Percentiles rank a stretch among this genome's conserved stretches.
These are phyloP conservation scores for Aspergillus baeticus DNA, from an alignment of 495 filamentous ascomycete species.

Conservation along the genomic window DNA sequence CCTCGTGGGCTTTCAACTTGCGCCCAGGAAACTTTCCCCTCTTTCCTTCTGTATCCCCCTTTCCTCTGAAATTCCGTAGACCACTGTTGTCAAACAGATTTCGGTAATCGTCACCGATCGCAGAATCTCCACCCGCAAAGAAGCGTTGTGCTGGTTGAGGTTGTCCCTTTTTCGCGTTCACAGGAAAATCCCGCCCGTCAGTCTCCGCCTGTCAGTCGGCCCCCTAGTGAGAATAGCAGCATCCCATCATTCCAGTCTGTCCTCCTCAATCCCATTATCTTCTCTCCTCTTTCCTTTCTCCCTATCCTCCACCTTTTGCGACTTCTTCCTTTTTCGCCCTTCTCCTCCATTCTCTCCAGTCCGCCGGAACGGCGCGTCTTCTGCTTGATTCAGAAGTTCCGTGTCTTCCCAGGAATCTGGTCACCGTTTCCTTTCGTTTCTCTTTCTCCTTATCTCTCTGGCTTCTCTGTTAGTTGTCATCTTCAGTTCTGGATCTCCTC, in stretches of 20 bases:
- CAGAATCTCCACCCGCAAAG: neutral
- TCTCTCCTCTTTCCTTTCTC: conserved; percentile 19
- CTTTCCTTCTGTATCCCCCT: conserved; percentile 5
- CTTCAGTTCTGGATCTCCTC: conserved; percentile 16
- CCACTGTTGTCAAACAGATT: neutral
- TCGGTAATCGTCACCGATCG: neutral
- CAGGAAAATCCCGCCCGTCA: conserved; percentile 25
- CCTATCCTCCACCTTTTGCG: conserved; percentile 14
- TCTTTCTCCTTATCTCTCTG: conserved; percentile 16
- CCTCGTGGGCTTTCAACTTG: conserved; percentile 20
- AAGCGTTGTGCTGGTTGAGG: neutral
- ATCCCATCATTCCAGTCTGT: conserved; percentile 18
- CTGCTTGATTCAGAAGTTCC: conserved; percentile 27
- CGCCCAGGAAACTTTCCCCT: conserved; percentile 9
- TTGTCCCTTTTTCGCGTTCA: conserved; percentile 17
- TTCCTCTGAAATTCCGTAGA: neutral
- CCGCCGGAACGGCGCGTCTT: conserved; percentile 28
- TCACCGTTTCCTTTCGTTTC: conserved; percentile 20
- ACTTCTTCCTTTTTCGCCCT: conserved; percentile 15
- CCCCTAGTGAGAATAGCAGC: conserved; percentile 23
- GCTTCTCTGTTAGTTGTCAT: conserved; percentile 19
- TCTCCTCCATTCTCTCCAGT: conserved; percentile 15
- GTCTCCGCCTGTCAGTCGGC: conserved; percentile 26
- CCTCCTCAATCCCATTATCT: conserved; percentile 20
- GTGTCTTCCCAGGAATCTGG: conserved; percentile 32